These are phyloP conservation scores for Xylaria sp. DNA, from an alignment of 2,329 filamentous ascomycete genomes.

Conservation along the genomic window DNA sequence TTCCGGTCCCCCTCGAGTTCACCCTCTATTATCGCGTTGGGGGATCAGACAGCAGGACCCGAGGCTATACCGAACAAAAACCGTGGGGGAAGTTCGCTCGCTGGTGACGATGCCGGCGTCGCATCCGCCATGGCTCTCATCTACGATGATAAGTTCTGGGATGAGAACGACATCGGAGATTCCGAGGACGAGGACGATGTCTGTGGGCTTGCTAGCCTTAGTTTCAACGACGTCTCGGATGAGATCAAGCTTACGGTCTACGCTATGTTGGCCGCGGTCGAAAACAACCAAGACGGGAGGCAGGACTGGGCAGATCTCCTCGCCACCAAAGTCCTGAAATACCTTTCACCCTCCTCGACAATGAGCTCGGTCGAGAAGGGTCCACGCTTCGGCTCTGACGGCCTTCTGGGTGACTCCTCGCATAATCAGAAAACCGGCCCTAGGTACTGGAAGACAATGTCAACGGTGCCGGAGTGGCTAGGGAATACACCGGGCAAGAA, in stretches of 20 bases:
- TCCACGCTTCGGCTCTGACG: background rate
- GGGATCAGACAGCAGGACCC: constrained; percentile 15
- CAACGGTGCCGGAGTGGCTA: background rate
- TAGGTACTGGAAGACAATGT: background rate
- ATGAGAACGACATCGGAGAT: constrained; percentile 14
- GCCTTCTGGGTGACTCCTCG: background rate
- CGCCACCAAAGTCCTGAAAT: constrained; percentile 1
- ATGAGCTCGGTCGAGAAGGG: background rate
- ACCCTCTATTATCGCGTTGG: background rate
- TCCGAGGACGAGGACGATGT: background rate
- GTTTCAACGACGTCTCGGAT: constrained; percentile 26
- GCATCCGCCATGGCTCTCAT: constrained; percentile 10
- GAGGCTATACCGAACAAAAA: constrained; percentile 23
- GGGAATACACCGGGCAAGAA: background rate
- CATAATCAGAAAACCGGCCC: background rate
- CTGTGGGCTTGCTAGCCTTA: constrained; percentile 17
- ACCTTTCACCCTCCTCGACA: background rate
- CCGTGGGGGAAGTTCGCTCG: constrained; percentile 9
- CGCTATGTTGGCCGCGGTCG: constrained; percentile 12
- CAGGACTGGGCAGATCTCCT: constrained; percentile 23
- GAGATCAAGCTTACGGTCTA: constrained; percentile 21
- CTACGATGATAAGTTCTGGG: background rate
- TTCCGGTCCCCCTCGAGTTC: constrained; percentile 15
- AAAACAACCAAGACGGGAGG: background rate
- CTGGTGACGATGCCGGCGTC: constrained; percentile 9